A percentile compares a stretch with the other conserved stretches of the same genome.
phyloP scores from a whole-genome alignment of 352 stramenopile species.

The Phytophthora cryptogea region DNA sequence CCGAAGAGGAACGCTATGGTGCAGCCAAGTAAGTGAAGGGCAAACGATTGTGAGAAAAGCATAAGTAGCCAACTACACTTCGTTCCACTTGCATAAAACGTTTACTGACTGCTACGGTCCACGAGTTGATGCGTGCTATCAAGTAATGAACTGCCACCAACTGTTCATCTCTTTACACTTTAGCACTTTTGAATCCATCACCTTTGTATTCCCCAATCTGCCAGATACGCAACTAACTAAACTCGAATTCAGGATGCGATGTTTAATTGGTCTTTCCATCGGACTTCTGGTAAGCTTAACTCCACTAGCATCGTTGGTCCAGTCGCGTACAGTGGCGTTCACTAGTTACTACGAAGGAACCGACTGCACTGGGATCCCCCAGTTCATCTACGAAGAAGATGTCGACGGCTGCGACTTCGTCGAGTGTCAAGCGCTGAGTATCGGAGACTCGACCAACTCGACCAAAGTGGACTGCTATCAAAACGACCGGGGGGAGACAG shows the following conservation, averaged over 20 bases:
- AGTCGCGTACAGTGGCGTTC: slow-evolving; percentile 20
- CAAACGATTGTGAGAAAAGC: neutral
- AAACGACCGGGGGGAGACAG: slow-evolving; percentile 20
- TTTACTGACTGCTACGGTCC: neutral
- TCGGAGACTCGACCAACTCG: slow-evolving; percentile 10
- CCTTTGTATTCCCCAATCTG: neutral
- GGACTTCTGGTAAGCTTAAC: neutral
- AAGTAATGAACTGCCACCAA: neutral
- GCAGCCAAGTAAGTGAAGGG: slow-evolving; percentile 4
- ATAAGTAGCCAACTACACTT: neutral
- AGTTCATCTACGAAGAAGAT: slow-evolving; percentile 30
- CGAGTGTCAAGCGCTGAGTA: slow-evolving; percentile 11
- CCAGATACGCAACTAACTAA: neutral
- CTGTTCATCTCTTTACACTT: neutral
- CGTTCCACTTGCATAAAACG: neutral
- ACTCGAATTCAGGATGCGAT: neutral
- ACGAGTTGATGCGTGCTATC: too few relatives aligned
- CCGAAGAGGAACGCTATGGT: slow-evolving; percentile 64
- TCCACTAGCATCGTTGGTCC: neutral
- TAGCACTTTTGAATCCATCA: neutral
- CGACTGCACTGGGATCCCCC: slow-evolving; percentile 16
- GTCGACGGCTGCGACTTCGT: slow-evolving; percentile 20
- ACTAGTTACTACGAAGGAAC: slow-evolving; percentile 22
- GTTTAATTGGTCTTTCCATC: neutral
- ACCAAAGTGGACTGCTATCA: slow-evolving; percentile 22